phyloP scores from a whole-genome alignment of 805 yeast species.

The Wickerhamiella kazuoi region DNA sequence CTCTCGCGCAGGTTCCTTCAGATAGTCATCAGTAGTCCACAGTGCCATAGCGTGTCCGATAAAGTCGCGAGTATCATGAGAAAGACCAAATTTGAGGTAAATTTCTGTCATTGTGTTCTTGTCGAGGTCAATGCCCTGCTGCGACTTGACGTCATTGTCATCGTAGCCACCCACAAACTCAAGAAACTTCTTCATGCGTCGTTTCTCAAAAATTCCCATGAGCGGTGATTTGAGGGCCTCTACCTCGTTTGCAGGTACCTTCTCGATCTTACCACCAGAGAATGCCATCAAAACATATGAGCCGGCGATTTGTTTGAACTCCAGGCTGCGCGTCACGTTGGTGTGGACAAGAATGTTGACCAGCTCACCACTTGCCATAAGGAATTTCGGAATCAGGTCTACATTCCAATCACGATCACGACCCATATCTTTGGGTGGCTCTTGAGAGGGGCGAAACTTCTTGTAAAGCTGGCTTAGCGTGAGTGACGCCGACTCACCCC shows the following conservation, averaged over 20 bases:
- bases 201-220: slow-evolving; percentile 91
- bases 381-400: slow-evolving; percentile 87
- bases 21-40: slow-evolving; percentile 81
- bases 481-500: slow-evolving; percentile 34
- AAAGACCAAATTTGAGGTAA: slow-evolving; percentile 75
- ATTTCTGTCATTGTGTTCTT: slow-evolving; percentile 81
- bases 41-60: slow-evolving; percentile 98
- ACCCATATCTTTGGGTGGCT: slow-evolving; percentile 46
- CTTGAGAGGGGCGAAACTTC: slow-evolving; percentile 61
- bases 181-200: slow-evolving; percentile 81
- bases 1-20: slow-evolving; percentile 79
- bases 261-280: slow-evolving; percentile 76
- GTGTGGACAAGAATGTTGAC: slow-evolving; percentile 91
- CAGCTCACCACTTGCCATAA: slow-evolving; percentile 95
- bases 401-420: slow-evolving; percentile 96
- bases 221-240: slow-evolving; percentile 85
- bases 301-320: slow-evolving; percentile 92
- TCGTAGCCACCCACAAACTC: slow-evolving; percentile 72
- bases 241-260: slow-evolving; percentile 80
- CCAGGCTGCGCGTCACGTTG: slow-evolving; percentile 87
- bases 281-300: slow-evolving; percentile 51
- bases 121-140: slow-evolving; percentile 70
- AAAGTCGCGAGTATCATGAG: slow-evolving; percentile 84
- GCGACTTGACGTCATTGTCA: slow-evolving; percentile 64
- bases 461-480: slow-evolving; percentile 37